Percentiles rank a stretch among this genome's conserved stretches.
These are phyloP conservation scores for Colletotrichum destructivum DNA, from an alignment of 2,329 filamentous ascomycete species.

Conservation along the genomic window DNA sequence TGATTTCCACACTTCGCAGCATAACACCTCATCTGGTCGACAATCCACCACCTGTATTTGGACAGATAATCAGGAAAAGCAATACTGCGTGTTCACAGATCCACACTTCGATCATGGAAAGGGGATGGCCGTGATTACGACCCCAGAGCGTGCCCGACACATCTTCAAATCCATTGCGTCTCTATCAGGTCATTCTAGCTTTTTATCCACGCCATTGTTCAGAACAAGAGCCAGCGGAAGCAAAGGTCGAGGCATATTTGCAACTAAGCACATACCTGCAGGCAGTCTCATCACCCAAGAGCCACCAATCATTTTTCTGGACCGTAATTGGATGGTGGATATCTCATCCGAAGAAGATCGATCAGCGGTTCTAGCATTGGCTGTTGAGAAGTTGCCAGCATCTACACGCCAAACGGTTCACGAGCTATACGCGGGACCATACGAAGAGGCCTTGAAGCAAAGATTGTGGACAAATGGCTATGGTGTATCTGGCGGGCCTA, in stretches of 20 bases:
- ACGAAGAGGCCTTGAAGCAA: background rate
- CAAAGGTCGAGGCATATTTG: slow-evolving; percentile 19
- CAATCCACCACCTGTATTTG: background rate
- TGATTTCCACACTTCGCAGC: background rate
- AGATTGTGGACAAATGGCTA: slow-evolving; percentile 5
- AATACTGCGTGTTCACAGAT: slow-evolving; percentile 12
- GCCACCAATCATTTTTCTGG: background rate
- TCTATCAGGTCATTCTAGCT: background rate
- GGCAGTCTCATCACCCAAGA: slow-evolving; percentile 1
- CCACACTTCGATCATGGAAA: slow-evolving; percentile 11
- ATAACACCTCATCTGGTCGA: background rate
- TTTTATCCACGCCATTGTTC: background rate
- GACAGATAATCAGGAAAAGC: slow-evolving; percentile 4
- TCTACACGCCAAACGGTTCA: background rate
- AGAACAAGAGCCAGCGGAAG: background rate
- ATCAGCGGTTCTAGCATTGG: background rate
- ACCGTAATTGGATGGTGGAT: background rate
- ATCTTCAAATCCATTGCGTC: background rate
- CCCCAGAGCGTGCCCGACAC: slow-evolving; percentile 4
- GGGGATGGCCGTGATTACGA: slow-evolving; percentile 19
- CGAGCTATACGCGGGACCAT: background rate
- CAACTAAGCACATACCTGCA: background rate
- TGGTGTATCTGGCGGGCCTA: background rate
- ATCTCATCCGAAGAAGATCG: slow-evolving; percentile 9
- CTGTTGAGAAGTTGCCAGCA: slow-evolving; percentile 1